Conservation (phyloP, 2,329 filamentous ascomycete genomes). For the Hortaea werneckii region DNA sequence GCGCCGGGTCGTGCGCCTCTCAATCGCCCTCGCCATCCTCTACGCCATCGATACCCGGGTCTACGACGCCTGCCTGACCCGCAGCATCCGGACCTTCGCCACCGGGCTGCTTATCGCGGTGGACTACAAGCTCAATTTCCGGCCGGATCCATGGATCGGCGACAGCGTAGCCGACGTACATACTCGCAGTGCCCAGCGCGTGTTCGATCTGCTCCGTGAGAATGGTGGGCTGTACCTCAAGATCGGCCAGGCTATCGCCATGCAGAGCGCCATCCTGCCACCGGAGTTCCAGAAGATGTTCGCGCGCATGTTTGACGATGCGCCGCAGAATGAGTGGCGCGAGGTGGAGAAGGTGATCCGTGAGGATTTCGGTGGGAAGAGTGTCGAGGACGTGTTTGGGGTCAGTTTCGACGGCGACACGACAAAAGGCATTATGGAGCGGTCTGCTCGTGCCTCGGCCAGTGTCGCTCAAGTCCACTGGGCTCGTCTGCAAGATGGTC, state of each 20-base stretch:
- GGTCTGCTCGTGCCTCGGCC: conserved; percentile 65
- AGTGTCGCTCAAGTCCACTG: conserved; percentile 97
- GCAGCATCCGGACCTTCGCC: conserved; percentile 72
- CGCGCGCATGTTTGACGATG: conserved; percentile 91
- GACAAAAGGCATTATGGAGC: conserved; percentile 58
- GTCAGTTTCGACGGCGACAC: conserved; percentile 55
- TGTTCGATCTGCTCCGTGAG: conserved; percentile 68
- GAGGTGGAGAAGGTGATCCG: conserved; percentile 76
- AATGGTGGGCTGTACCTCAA: conserved; percentile 96
- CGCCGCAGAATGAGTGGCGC: conserved; percentile 81
- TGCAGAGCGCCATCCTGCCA: conserved; percentile 90
- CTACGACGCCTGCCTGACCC: conserved; percentile 68
- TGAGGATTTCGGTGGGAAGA: conserved; percentile 73
- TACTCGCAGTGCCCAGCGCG: conserved; percentile 67
- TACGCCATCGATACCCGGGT: conserved; percentile 63
- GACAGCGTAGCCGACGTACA: conserved; percentile 70
- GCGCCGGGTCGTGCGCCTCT: conserved; percentile 59
- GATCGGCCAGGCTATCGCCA: conserved; percentile 95
- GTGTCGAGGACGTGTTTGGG: conserved; percentile 83
- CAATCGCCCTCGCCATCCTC: conserved; percentile 47
- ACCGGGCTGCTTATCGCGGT: conserved; percentile 70
- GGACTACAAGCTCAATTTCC: conserved; percentile 97
- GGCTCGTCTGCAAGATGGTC: conserved; percentile 74
- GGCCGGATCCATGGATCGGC: conserved; percentile 63
- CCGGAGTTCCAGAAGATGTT: conserved; percentile 97